These are phyloP conservation scores for Cruciata laevipes DNA, from an alignment of 257 asterid genomes.

Conservation along the genomic window DNA sequence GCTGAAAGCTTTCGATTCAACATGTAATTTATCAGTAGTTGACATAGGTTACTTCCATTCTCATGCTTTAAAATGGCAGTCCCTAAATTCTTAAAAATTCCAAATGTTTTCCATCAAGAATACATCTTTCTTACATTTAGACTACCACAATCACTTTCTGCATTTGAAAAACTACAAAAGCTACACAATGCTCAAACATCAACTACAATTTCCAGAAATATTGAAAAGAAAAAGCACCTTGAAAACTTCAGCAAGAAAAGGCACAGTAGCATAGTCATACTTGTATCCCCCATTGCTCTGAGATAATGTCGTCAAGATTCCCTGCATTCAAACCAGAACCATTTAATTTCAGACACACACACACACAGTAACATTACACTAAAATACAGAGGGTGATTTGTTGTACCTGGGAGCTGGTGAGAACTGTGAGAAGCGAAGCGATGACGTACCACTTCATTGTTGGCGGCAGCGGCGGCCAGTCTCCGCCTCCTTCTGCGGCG, in stretches of 20 bases:
- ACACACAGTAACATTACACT: constrained; percentile 6
- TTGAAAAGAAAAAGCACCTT: constrained; percentile 40
- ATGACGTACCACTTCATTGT: constrained; percentile 91
- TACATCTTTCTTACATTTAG: background rate
- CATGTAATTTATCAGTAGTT: background rate
- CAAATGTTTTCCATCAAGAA: constrained; percentile 8
- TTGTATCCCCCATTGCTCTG: constrained; percentile 82
- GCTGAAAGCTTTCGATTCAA: background rate
- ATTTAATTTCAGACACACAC: constrained; percentile 4
- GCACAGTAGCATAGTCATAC: constrained; percentile 93
- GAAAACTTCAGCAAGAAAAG: constrained; percentile 94
- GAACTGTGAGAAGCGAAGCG: constrained; percentile 80
- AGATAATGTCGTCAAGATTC: constrained; percentile 83
- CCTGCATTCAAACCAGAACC: constrained; percentile 34
- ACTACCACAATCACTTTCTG: background rate
- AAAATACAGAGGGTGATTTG: background rate
- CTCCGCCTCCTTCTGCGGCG: constrained; percentile 4
- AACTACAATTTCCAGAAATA: no score
- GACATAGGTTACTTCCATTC: no score
- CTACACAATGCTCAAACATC: background rate
- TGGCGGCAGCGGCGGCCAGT: background rate
- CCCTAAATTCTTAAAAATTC: background rate
- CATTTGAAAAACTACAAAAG: background rate
- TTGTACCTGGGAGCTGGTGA: constrained; percentile 92
- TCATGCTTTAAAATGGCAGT: background rate